Evolutionary conservation across 495 filamentous ascomycete species (phyloP).

Genomic region (Talaromyces borbonicus): DNA sequence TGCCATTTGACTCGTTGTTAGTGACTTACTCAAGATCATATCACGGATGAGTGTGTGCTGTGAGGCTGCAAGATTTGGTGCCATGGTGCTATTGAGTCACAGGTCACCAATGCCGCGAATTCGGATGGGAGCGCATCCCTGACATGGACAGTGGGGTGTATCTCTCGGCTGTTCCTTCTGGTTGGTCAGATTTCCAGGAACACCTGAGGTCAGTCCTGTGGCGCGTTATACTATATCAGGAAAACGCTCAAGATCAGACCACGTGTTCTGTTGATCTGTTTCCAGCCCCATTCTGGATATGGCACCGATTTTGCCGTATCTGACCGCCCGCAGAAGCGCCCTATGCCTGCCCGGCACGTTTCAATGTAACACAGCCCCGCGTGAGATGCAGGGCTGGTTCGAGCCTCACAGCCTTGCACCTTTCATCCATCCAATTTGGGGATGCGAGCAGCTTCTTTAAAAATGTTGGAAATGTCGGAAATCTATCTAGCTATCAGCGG

Average conservation of each 20-base stretch:
- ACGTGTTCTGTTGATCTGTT: not conserved
- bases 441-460: not conserved
- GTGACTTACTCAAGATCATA: conserved; percentile 6
- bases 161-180: conserved; percentile 1
- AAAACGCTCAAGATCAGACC: not conserved
- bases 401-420: conserved; percentile 1
- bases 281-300: not conserved
- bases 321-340: not conserved
- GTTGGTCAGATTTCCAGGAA: not conserved
- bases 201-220: not conserved
- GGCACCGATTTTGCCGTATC: not conserved
- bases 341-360: not conserved
- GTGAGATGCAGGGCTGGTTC: conserved; percentile 4
- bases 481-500: conserved; percentile 1
- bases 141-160: not conserved
- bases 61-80: not conserved
- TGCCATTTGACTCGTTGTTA: conserved; percentile 11
- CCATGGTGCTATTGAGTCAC: not conserved
- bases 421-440: conserved; percentile 1
- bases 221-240: not conserved
- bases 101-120: not conserved
- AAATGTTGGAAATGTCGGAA: not conserved
- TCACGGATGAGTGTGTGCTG: not conserved
- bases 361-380: conserved; percentile 7
- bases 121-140: not conserved